A percentile compares a stretch with the other conserved stretches of the same genome.
Evolutionary conservation across 2,329 filamentous ascomycete genomes (phyloP).

Genomic region (Fusarium kyushuense): DNA sequence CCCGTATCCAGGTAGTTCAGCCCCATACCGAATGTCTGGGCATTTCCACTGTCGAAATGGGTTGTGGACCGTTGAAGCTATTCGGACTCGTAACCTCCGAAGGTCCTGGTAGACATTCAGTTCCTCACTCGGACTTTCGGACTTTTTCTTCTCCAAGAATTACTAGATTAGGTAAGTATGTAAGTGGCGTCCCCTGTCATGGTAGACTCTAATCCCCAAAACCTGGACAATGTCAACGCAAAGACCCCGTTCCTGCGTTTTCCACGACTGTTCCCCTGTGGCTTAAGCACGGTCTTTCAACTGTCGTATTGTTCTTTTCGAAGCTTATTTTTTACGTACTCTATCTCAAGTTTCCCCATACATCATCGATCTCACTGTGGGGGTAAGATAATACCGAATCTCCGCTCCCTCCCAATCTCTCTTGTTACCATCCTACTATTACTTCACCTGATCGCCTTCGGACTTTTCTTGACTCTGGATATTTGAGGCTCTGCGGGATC

Average conservation of each 20-base stretch:
- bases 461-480: constrained; percentile 13
- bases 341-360: not conserved
- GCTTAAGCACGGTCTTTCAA: constrained; percentile 2
- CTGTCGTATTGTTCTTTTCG: constrained; percentile 21
- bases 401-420: constrained; percentile 17
- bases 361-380: constrained; percentile 5
- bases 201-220: constrained; percentile 1
- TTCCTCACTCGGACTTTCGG: constrained; percentile 9
- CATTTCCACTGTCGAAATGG: constrained; percentile 7
- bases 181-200: not conserved
- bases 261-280: not conserved
- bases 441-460: constrained; percentile 1
- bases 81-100: constrained; percentile 43
- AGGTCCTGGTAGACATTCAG: constrained; percentile 1
- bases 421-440: not conserved
- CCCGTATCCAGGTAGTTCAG: not conserved
- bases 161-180: constrained; percentile 9
- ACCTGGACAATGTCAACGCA: constrained; percentile 17
- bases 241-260: constrained; percentile 10
- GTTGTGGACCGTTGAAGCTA: constrained; percentile 38
- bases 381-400: constrained; percentile 27
- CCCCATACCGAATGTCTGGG: constrained; percentile 11
- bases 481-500: not conserved
- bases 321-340: constrained; percentile 11
- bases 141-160: constrained; percentile 27